Evolutionary conservation across 164 flowering plant species (phyloP).

Genomic region (Vitis vinifera): DNA sequence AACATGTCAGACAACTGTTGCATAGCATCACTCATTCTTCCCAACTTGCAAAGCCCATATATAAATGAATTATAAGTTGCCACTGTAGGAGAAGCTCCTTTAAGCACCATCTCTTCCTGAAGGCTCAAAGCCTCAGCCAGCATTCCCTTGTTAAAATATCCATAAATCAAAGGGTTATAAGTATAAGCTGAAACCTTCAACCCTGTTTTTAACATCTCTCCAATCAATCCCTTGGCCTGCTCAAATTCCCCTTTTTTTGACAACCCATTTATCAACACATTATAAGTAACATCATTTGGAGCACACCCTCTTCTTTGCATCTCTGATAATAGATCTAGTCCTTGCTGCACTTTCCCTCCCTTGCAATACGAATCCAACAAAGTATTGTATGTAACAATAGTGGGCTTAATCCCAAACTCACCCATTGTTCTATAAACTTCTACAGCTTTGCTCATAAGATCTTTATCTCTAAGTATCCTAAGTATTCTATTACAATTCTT

Average conservation of each 20-base stretch:
- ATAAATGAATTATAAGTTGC: constrained; percentile 54
- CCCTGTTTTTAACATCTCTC: constrained; percentile 48
- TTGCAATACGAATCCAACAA: constrained; percentile 59
- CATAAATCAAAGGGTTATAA: constrained; percentile 63
- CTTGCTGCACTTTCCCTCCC: constrained; percentile 47
- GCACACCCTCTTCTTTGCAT: constrained; percentile 53
- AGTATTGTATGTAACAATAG: constrained; percentile 60
- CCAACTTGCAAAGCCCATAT: constrained; percentile 51
- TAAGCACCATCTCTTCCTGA: constrained; percentile 44
- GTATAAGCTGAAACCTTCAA: constrained; percentile 45
- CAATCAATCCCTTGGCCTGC: constrained; percentile 47
- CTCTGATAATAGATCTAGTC: constrained; percentile 38
- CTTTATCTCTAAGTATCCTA: constrained; percentile 45
- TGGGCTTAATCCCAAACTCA: constrained; percentile 47
- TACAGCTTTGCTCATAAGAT: constrained; percentile 29
- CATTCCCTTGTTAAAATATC: constrained; percentile 49
- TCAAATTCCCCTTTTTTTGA: constrained; percentile 50
- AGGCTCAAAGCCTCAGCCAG: constrained; percentile 46
- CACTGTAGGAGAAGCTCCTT: constrained; percentile 48
- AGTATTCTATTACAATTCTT: constrained; percentile 70
- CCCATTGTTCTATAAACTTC: constrained; percentile 54
- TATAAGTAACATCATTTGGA: constrained; percentile 61
- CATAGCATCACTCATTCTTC: constrained; percentile 51
- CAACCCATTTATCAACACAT: constrained; percentile 60
- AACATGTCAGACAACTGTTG: constrained; percentile 42